These are phyloP conservation scores for Rhododendron kiyosumense DNA, from an alignment of 148 eudicot genomes.

Conservation along the genomic window DNA sequence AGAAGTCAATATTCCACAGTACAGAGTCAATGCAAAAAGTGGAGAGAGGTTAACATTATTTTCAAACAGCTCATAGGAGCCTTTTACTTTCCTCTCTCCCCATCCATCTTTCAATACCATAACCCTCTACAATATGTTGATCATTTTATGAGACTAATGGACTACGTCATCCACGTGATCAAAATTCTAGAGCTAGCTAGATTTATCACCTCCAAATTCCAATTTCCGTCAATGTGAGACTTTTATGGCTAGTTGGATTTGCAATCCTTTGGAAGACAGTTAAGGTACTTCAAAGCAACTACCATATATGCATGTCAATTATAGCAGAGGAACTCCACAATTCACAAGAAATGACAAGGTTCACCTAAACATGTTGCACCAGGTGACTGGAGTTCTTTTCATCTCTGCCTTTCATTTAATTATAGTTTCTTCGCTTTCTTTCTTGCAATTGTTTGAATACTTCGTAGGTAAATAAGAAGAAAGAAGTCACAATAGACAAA, in stretches of 20 bases:
- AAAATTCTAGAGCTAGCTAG: background rate
- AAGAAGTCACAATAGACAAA: background rate
- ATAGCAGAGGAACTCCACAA: background rate
- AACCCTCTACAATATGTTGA: background rate
- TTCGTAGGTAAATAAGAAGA: background rate
- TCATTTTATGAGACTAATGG: background rate
- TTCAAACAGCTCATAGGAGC: background rate
- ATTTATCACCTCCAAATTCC: background rate
- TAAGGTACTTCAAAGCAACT: background rate
- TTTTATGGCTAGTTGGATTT: background rate
- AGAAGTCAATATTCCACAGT: background rate
- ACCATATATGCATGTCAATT: background rate
- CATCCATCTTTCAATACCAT: background rate
- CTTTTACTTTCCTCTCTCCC: background rate
- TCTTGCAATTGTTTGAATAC: background rate
- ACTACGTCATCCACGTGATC: background rate
- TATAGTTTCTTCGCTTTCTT: background rate
- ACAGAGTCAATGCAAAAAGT: background rate
- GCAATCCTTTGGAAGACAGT: background rate
- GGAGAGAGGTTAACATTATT: background rate
- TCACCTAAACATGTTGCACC: background rate
- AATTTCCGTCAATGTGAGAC: background rate
- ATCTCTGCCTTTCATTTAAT: background rate
- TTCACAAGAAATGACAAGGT: background rate
- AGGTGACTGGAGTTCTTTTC: background rate